phyloP scores from a whole-genome alignment of 202 grass and related monocot genomes.

The Setaria viridis region DNA sequence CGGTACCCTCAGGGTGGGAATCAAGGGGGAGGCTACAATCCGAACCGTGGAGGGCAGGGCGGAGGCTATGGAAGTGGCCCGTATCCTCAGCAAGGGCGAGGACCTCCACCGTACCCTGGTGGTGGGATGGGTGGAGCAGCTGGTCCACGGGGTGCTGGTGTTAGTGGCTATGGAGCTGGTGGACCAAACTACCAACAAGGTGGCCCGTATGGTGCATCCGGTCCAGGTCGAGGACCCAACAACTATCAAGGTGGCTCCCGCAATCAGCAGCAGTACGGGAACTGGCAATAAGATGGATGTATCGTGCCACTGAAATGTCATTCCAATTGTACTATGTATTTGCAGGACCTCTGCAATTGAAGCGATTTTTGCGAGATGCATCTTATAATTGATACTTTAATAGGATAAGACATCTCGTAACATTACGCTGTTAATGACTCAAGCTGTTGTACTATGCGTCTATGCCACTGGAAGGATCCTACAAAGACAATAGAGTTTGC shows the following conservation, averaged over 20 bases:
- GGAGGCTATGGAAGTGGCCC: slow-evolving; percentile 62
- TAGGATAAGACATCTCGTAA: not conserved
- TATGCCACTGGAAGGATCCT: not conserved
- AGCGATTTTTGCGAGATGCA: not conserved
- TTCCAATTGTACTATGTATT: slow-evolving; percentile 22
- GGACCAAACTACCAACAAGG: slow-evolving; percentile 75
- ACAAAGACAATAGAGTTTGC: not conserved
- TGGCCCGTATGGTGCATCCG: slow-evolving; percentile 65
- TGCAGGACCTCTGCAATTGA: not conserved
- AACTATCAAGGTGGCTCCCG: slow-evolving; percentile 69
- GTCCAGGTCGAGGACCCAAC: slow-evolving; percentile 50
- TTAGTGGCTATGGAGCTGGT: slow-evolving; percentile 55
- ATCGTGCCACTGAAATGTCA: not conserved
- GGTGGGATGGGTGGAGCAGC: slow-evolving; percentile 26
- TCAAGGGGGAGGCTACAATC: slow-evolving; percentile 67
- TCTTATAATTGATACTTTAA: not conserved
- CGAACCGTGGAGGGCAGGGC: slow-evolving; percentile 72
- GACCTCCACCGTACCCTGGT: slow-evolving; percentile 61
- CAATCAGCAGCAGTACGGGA: slow-evolving; percentile 78
- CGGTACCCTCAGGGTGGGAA: slow-evolving; percentile 77
- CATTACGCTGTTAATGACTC: not conserved
- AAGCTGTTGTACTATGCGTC: slow-evolving; percentile 8
- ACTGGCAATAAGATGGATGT: slow-evolving; percentile 59
- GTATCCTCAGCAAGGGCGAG: slow-evolving; percentile 73
- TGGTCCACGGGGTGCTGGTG: slow-evolving; percentile 54